Evolutionary conservation across 106 monocot species (phyloP).

Genomic region (Dendrobium catenatum): DNA sequence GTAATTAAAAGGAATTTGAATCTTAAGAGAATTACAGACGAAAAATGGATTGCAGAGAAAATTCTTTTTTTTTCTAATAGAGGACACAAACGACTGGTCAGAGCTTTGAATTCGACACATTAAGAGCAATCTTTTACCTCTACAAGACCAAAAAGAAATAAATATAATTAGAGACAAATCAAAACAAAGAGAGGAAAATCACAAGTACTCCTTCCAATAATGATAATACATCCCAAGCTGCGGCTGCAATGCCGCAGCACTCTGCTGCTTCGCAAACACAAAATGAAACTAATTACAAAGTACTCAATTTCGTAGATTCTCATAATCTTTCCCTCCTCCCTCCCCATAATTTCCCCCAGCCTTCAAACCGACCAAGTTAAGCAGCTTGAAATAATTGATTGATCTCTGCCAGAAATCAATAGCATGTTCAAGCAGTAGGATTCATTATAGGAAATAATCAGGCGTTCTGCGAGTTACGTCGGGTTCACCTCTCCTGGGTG

Average conservation of each 20-base stretch:
- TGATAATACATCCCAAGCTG: not conserved
- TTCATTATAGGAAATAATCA: constrained; percentile 54
- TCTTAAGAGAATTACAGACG: too few relatives aligned
- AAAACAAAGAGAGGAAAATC: not conserved
- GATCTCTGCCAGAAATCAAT: not conserved
- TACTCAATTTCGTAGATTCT: not conserved
- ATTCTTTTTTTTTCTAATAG: too few relatives aligned
- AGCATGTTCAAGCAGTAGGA: not conserved
- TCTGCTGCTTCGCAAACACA: constrained; percentile 1
- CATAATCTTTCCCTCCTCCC: not conserved
- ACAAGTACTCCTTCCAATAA: not conserved
- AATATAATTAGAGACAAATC: constrained; percentile 3
- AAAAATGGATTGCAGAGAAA: too few relatives aligned
- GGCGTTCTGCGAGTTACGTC: constrained; percentile 69
- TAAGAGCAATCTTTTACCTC: not conserved
- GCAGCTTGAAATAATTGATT: not conserved
- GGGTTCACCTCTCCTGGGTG: constrained; percentile 66
- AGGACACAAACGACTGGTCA: not conserved
- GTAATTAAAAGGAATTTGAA: too few relatives aligned
- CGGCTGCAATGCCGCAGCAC: not conserved
- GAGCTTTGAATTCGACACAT: not conserved
- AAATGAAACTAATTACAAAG: constrained; percentile 1
- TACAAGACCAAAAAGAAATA: not conserved
- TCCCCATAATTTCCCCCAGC: not conserved
- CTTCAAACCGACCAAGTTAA: not conserved